These are phyloP conservation scores for Nectriaceae sp. DNA, from an alignment of 2,329 filamentous ascomycete genomes.

Conservation along the genomic window DNA sequence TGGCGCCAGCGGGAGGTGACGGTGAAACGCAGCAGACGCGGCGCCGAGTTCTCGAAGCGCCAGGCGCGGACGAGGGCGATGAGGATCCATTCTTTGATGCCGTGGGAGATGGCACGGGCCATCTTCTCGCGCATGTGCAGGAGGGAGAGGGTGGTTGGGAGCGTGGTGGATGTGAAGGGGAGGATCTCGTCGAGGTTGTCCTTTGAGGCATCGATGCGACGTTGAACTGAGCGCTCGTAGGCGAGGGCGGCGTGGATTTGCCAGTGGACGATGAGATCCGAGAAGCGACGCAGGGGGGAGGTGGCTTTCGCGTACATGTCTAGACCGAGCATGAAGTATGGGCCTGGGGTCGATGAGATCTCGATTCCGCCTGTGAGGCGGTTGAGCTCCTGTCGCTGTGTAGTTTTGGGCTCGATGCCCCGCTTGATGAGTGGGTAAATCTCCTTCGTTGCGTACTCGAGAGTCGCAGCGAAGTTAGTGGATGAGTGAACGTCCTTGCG, in stretches of 20 bases:
- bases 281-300: constrained; percentile 65
- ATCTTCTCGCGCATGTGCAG: constrained; percentile 56
- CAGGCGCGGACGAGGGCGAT: constrained; percentile 63
- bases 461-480: constrained; percentile 36
- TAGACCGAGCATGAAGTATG: constrained; percentile 59
- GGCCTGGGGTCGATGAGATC: constrained; percentile 53
- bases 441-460: constrained; percentile 38
- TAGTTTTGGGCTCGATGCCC: constrained; percentile 35
- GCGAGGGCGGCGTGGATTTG: constrained; percentile 63
- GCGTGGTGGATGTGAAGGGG: constrained; percentile 45
- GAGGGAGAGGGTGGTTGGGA: constrained; percentile 50
- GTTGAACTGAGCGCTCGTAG: constrained; percentile 40
- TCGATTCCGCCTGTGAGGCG: constrained; percentile 49
- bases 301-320: constrained; percentile 65
- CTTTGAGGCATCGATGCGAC: constrained; percentile 24
- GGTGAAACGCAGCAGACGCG: constrained; percentile 50
- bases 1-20: constrained; percentile 41
- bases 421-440: constrained; percentile 35
- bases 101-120: constrained; percentile 45
- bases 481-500: constrained; percentile 48
- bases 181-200: constrained; percentile 41
- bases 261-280: constrained; percentile 66
- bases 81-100: constrained; percentile 55
- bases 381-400: constrained; percentile 31
- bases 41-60: constrained; percentile 53